Conservation (phyloP, 495 filamentous ascomycete species). For the Massariosphaeria phaeospora region DNA sequence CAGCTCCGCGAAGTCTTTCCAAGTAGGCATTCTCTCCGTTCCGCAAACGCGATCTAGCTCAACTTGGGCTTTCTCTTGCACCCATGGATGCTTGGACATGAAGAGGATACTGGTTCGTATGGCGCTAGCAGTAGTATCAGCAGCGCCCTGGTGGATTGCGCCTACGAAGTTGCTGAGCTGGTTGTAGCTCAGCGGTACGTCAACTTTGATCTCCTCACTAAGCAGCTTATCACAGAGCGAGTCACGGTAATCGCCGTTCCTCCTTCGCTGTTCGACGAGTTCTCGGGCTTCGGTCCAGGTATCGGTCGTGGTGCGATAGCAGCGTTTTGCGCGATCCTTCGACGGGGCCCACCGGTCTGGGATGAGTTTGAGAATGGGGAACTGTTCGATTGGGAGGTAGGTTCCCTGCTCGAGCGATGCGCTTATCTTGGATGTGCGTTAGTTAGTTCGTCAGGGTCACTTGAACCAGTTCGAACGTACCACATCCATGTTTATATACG, state of each 20-base stretch:
- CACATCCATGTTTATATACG: constrained; percentile 6
- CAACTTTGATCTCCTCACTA: not conserved
- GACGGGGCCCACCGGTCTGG: constrained; percentile 6
- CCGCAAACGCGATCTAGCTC: constrained; percentile 36
- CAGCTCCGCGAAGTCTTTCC: constrained; percentile 39
- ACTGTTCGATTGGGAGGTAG: constrained; percentile 16
- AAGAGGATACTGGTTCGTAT: constrained; percentile 8
- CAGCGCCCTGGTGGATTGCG: constrained; percentile 1
- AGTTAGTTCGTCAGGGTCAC: not conserved
- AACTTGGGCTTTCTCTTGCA: constrained; percentile 32
- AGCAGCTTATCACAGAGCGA: constrained; percentile 11
- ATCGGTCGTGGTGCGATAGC: not conserved
- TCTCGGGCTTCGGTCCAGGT: constrained; percentile 6
- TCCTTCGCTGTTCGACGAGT: not conserved
- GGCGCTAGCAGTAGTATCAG: constrained; percentile 9
- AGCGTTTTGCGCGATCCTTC: constrained; percentile 1
- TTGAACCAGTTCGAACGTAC: not conserved
- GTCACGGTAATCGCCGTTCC: constrained; percentile 7
- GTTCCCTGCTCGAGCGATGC: constrained; percentile 4
- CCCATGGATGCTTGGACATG: constrained; percentile 19
- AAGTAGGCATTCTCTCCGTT: constrained; percentile 38
- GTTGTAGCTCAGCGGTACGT: not conserved
- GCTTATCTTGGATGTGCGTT: constrained; percentile 4
- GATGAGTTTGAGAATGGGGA: constrained; percentile 19
- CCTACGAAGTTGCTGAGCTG: constrained; percentile 13